Percentiles rank a stretch among this genome's conserved stretches.
Evolutionary conservation across 805 yeast genomes (phyloP).

Genomic region (Teunomyces kruisii): DNA sequence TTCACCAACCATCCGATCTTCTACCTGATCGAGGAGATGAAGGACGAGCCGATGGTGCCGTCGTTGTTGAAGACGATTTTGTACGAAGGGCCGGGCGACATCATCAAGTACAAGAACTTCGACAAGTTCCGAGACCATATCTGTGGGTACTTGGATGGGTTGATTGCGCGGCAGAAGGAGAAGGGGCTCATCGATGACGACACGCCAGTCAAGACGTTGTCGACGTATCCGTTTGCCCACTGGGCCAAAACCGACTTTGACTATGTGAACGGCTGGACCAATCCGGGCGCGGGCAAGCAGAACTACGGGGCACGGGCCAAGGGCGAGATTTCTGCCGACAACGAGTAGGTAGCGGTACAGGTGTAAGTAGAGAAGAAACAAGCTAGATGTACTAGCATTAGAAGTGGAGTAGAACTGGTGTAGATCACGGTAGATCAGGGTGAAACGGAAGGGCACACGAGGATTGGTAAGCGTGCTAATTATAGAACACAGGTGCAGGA

Average conservation of each 20-base stretch:
- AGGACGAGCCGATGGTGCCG: conserved; percentile 77
- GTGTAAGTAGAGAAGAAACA: no score
- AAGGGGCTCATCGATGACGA: conserved; percentile 54
- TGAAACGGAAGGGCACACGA: no score
- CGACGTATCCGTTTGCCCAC: conserved; percentile 65
- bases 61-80: conserved; percentile 67
- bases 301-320: conserved; percentile 24
- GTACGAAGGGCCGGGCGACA: conserved; percentile 65
- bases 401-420: no score
- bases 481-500: no score
- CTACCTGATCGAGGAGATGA: conserved; percentile 74
- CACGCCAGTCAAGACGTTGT: conserved; percentile 56
- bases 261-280: conserved; percentile 38
- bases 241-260: conserved; percentile 47
- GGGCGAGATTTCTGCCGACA: conserved; percentile 16
- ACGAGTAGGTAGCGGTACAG: conserved; percentile 7
- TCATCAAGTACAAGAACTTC: conserved; percentile 63
- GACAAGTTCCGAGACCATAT: conserved; percentile 60
- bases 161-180: conserved; percentile 59
- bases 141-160: conserved; percentile 52
- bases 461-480: no score
- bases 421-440: no score
- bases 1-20: conserved; percentile 79
- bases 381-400: no score
- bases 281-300: conserved; percentile 27